Conservation (phyloP, 2,329 filamentous ascomycete species). For the Lecanicillium sp. region DNA sequence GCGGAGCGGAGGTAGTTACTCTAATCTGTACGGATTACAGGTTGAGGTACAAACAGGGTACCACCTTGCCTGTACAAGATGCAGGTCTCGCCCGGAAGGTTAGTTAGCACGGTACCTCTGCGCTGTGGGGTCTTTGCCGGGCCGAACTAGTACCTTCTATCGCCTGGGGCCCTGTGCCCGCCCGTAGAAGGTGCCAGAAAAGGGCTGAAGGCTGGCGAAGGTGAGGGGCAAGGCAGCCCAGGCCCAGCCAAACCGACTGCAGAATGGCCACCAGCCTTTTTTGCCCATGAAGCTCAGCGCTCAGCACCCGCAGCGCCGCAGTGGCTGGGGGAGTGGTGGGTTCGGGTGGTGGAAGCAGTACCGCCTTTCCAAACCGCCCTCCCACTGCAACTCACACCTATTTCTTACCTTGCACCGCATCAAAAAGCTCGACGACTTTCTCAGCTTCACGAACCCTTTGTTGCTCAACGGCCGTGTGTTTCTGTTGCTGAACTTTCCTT, state of each 20-base stretch:
- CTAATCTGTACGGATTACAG: too few species aligned
- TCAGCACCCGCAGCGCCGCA: not conserved
- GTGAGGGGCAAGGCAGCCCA: slow-evolving; percentile 4
- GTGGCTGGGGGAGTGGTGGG: not conserved
- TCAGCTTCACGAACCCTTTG: too few species aligned
- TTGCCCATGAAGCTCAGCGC: not conserved
- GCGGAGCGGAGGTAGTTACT: too few species aligned
- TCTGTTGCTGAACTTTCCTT: slow-evolving; percentile 3
- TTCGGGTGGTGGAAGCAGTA: too few species aligned
- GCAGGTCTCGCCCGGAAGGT: too few species aligned
- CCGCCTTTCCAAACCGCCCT: not conserved
- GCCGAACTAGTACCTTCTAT: not conserved
- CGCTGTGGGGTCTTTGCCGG: not conserved
- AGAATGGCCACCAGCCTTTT: too few species aligned
- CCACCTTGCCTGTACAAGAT: too few species aligned
- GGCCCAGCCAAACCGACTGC: too few species aligned
- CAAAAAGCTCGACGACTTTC: not conserved
- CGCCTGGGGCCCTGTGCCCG: not conserved
- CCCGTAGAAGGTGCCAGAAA: slow-evolving; percentile 14
- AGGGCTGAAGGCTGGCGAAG: slow-evolving; percentile 4
- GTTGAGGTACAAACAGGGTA: too few species aligned
- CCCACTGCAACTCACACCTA: slow-evolving; percentile 5
- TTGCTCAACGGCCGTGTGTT: slow-evolving; percentile 9
- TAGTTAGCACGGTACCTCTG: not conserved
- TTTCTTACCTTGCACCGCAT: too few species aligned